Base-by-base conservation (phyloP, 2,329 filamentous ascomycete species). In the Ustilaginoidea virens region DNA sequence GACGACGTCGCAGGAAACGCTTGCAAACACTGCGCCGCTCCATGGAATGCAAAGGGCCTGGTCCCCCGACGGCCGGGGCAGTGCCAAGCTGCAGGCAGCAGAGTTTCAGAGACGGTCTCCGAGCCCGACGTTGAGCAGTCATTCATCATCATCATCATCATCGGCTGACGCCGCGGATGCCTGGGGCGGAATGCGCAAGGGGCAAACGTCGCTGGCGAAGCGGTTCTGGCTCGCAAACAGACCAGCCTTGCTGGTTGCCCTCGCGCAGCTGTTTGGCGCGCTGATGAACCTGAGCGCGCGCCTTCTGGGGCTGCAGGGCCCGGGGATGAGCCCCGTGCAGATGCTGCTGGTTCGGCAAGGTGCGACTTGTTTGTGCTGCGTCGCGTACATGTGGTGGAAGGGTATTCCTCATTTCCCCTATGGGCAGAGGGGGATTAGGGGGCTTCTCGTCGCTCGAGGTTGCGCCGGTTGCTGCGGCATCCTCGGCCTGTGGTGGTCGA, bases 271-370 rank as follows among this genome's bases (percentile, higher is more conserved):
- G 20, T 93, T 93, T 41, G 82, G 77, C 2, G 74, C 78, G 0
- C 53, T 80, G 29, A 93, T 93, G 86, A 92, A 90, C 48, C 69
- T 92, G 7, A 73, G 74, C 23, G 80, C 82, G 1, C 66, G 83
- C 13, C 51, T 87, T 8, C 58, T 93, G 22, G 81, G 92, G 47
- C 61, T 78, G 12, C 61, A 79, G 38, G 76, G 70, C 31, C 63
- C 74, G 26, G 71, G 71, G 2, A 76, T 92, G 60, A 72, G 90
- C 57, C 81, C 85, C 0, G 75, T 92, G 39, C 80, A 90, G 54
- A 75, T 93, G 34, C 65, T 93, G 4, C 85, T 92, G 42, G 69
- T 70, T 5, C 70, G 86, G 32, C 86, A 92, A 73, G 58, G 60
- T 31, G 67, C 90, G 34, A 92, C 86, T 0, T 60, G 71, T 2